Conservation (phyloP, 768 basidiomycete genomes). For the Mycena alexandri region DNA sequence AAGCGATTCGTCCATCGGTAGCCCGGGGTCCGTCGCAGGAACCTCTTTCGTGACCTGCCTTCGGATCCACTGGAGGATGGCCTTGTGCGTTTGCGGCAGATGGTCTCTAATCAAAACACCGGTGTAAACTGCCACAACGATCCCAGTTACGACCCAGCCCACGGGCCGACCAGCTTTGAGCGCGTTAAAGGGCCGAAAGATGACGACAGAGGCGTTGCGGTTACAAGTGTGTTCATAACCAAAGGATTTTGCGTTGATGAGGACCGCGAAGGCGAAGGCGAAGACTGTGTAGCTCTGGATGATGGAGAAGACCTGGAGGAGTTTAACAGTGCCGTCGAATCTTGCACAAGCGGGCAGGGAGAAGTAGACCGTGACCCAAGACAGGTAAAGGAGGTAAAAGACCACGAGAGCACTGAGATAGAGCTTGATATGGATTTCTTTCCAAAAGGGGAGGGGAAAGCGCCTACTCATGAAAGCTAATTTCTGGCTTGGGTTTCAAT, state of each 20-base stretch:
- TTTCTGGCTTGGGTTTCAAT: conserved; percentile 29
- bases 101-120: conserved; percentile 30
- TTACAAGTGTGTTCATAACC: background rate
- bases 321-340: conserved; percentile 24
- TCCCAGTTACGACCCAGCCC: conserved; percentile 19
- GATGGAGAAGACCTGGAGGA: conserved; percentile 36
- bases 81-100: conserved; percentile 28
- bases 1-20: background rate
- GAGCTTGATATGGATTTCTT: background rate
- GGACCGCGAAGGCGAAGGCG: conserved; percentile 35
- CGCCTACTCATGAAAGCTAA: conserved; percentile 37
- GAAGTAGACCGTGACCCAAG: conserved; percentile 39
- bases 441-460: background rate
- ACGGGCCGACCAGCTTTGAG: conserved; percentile 32
- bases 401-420: conserved; percentile 37
- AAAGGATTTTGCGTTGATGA: conserved; percentile 27
- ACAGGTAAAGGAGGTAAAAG: conserved; percentile 37
- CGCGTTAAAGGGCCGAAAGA: conserved; percentile 35
- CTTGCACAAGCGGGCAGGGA: conserved; percentile 35
- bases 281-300: conserved; percentile 39
- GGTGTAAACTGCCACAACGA: conserved; percentile 21
- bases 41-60: conserved; percentile 9
- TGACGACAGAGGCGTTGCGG: conserved; percentile 12
- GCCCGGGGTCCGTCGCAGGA: background rate
- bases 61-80: conserved; percentile 8